Base-by-base conservation (phyloP, 2,329 filamentous ascomycete species). In the Alternaria gaisen region DNA sequence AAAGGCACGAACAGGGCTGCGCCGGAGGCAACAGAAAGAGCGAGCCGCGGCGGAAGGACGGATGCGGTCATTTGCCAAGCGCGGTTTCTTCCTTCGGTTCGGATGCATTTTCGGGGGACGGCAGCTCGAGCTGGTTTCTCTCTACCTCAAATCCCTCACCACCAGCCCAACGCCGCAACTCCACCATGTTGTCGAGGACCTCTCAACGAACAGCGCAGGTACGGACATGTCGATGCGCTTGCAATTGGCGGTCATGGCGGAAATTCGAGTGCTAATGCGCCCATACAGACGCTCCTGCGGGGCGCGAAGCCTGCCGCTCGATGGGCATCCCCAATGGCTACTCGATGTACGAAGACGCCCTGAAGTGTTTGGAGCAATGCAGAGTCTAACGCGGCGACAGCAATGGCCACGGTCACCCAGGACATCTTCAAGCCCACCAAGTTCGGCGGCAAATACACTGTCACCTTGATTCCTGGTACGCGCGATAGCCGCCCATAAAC, bases 341-440 rank as follows among this genome's bases (percentile, higher is more conserved):
- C 84, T 63, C 82, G 86, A 80, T 83, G 86, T 88, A 84, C 74
- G 84, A 47, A 44, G 38, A 48, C 55, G n/a, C 24, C 40, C 9
- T 44, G 5, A 41, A 24, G 41, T n/a, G 38, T 48, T 22, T 5
- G 41, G 30, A 32, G 10, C 11, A 26, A 54, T 55, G 56, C 43
- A 56, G 32, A 47, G 40, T 38, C 68, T 73, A 60, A 75, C 67
- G 46, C 16, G 20, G 32, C 46, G 36, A 55, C 58, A 79, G 76
- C 71, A 58, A 72, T 79, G 71, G 81, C 81, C 53, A 97, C 92
- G 68, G 86, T 97, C 74, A 89, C 93, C 83, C 91, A 91, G 80
- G 95, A 98, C 83, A 94, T 98, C 83, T 97, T 98, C 88, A 97
- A 97, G 88, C 94, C 94, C 74, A 93, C 94, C 85, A 95, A 98